Evolutionary conservation across 148 eudicot species (phyloP).

Genomic region (Rhododendron henanense): DNA sequence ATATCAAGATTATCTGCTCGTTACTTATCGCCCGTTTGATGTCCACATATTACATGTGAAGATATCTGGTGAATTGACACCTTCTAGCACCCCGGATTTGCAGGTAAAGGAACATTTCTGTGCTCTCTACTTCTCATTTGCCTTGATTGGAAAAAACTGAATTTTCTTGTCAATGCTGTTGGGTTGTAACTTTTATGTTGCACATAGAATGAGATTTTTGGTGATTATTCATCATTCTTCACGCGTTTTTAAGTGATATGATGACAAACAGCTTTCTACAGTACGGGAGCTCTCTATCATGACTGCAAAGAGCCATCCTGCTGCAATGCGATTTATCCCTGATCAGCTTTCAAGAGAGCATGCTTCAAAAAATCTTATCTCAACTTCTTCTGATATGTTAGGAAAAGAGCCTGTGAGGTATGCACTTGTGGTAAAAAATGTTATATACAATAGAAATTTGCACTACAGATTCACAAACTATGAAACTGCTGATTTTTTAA

Average conservation of each 20-base stretch:
- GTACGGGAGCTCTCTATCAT: conserved; percentile 99
- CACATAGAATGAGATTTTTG: conserved; percentile 10
- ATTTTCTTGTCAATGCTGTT: not conserved
- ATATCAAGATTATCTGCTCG: conserved; percentile 84
- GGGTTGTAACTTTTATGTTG: not conserved
- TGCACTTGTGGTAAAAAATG: conserved; percentile 4
- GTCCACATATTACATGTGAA: conserved; percentile 86
- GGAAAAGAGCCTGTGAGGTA: conserved; percentile 80
- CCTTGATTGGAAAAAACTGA: conserved; percentile 6
- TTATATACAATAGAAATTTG: not conserved
- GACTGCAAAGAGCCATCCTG: conserved; percentile 98
- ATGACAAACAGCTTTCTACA: conserved; percentile 99
- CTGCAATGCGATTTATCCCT: conserved; percentile 91
- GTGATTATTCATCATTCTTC: conserved; percentile 31
- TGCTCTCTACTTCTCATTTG: not conserved
- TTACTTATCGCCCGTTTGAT: conserved; percentile 89
- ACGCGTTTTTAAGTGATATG: conserved; percentile 94
- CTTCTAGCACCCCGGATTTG: conserved; percentile 66
- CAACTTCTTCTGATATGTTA: conserved; percentile 32
- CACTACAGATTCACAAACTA: not conserved
- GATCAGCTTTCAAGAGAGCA: conserved; percentile 61
- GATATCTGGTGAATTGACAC: conserved; percentile 78
- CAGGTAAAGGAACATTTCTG: conserved; percentile 47
- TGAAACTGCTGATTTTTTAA: not conserved
- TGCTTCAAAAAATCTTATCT: conserved; percentile 27